Base-by-base conservation (phyloP, 2,329 filamentous ascomycete species). In the Nothopassalora personata region DNA sequence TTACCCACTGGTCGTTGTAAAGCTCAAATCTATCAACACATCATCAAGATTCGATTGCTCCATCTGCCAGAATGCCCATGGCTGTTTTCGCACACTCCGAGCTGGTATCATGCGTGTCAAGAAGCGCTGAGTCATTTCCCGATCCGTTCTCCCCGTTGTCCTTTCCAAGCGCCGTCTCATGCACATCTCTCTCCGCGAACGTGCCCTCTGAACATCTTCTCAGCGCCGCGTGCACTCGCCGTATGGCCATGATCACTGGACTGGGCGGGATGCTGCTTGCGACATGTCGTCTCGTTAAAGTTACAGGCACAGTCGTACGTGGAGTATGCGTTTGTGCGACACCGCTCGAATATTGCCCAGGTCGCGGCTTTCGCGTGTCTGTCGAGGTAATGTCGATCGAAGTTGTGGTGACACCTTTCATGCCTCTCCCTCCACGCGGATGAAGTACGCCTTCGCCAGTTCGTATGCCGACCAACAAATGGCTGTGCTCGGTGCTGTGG, bases 401-500 rank as follows among this genome's bases (percentile, higher is more conserved):
- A 43, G 15, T 43, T 43, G 39, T 18, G 39, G 39, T 43, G 15
- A 18, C 13, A 43, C 39, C 11, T 34, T 54, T 64, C 62, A 64
- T 56, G 57, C 52, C 58, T 71, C 72, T 48, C 70, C 70, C 60
- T 72, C 67, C 39, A 67, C 65, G 34, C 68, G 66, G 52, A 85
- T 85, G 74, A 87, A 86, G 72, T 86, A 86, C 11, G 84, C 83
- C 74, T 87, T 87, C 46, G 84, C 84, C 78, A 87, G 84, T 72
- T 87, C 84, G 67, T 87, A 87, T 48, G 84, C 85, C 51, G 82
- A 94, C 94, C 94, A 99, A 81, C 94, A 99, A 71, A 99, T 99
- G n/a, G 94, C 94, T 34, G 94, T 99, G 77, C 92, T 97, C 19
- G 94, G 94, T 89, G 97, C 97, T 1, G 94, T 96, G 10, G 92